Percentiles rank a stretch among this genome's conserved stretches.
phyloP scores from a whole-genome alignment of 768 basidiomycete species.

The Agrocybe pediades region DNA sequence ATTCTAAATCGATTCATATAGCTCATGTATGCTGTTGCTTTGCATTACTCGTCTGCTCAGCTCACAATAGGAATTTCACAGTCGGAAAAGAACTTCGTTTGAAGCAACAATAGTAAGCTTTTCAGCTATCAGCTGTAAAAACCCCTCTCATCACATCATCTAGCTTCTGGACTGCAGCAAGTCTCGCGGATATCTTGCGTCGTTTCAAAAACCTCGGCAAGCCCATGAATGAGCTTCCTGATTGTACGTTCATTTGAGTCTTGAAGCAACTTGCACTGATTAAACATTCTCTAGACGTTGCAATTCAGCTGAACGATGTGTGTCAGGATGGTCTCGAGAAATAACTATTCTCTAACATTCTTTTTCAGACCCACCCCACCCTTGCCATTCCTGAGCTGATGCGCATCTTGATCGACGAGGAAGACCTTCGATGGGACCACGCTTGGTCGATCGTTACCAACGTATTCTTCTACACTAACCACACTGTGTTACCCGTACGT shows the following conservation, averaged over 20 bases:
- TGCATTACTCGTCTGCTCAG: too few relatives aligned
- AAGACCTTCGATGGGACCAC: slow-evolving; percentile 77
- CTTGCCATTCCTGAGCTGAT: slow-evolving; percentile 94
- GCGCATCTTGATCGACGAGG: slow-evolving; percentile 91
- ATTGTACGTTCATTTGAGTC: slow-evolving; percentile 54
- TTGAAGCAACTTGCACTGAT: slow-evolving; percentile 2
- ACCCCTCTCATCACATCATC: not conserved
- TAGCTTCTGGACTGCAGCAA: slow-evolving; percentile 88
- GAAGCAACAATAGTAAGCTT: slow-evolving; percentile 85
- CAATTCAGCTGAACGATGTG: slow-evolving; percentile 95
- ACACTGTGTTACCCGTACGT: slow-evolving; percentile 84
- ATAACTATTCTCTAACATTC: not conserved
- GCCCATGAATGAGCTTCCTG: slow-evolving; percentile 78
- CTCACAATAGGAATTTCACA: too few relatives aligned
- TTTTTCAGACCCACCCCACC: slow-evolving; percentile 83
- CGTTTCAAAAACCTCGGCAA: slow-evolving; percentile 91
- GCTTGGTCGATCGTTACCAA: slow-evolving; percentile 91
- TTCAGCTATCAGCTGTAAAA: not conserved
- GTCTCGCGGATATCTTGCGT: slow-evolving; percentile 85
- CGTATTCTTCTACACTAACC: slow-evolving; percentile 96
- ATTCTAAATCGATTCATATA: slow-evolving; percentile 15
- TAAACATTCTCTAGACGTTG: slow-evolving; percentile 54
- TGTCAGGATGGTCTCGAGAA: slow-evolving; percentile 17
- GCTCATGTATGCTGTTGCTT: slow-evolving; percentile 46
- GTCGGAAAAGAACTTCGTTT: slow-evolving; percentile 88